Evolutionary conservation across 2,329 filamentous ascomycete genomes (phyloP), one percentile per base, ranked within the genome.

Genomic region (Hymenoscyphus repandus): DNA sequence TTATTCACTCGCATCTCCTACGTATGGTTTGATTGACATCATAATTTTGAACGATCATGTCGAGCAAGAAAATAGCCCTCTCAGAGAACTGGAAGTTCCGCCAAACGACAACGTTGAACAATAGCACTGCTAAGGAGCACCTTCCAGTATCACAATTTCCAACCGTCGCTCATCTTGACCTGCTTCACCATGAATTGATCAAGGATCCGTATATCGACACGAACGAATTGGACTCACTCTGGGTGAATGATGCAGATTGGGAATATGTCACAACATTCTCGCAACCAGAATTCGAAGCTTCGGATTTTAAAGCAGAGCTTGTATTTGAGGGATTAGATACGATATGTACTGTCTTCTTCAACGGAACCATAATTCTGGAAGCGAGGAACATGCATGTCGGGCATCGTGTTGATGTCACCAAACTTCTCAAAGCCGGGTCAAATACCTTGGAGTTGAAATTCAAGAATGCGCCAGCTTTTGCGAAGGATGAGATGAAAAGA

Each of bases 211-310:
- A 80, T 58, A 63, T 80, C 15, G 77, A 81, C 49, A 73, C 80
- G 55, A 85, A 86, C 58, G 82, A 85, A 61, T 66, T 80, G 9
- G 70, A 73, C 6, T 75, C 75, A 2, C 73, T 77, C 59, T 85
- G 82, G 79, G 74, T 85, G 31, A 79, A 76, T n/a, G 77, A 84
- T 48, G 77, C 78, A 58, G 69, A 71, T 49, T 86, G 82, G 82
- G 69, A 72, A 1, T 86, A 86, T 62, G 71, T 70, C 6, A 73
- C 70, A 2, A 43, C 59, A 11, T 71, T 77, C 52, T 40, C 58
- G 7, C 57, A 64, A 7, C 22, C 22, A 4, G 22, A 27, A 7
- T 27, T 27, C 22, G 22, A 27, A 4, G 22, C 4, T 4, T 27
- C 22, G 22, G 22, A 27, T 27, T 27, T 27, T 7, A 27, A 27